Evolutionary conservation across 495 filamentous ascomycete species (phyloP).

Genomic region (Hypoxylon rickii): DNA sequence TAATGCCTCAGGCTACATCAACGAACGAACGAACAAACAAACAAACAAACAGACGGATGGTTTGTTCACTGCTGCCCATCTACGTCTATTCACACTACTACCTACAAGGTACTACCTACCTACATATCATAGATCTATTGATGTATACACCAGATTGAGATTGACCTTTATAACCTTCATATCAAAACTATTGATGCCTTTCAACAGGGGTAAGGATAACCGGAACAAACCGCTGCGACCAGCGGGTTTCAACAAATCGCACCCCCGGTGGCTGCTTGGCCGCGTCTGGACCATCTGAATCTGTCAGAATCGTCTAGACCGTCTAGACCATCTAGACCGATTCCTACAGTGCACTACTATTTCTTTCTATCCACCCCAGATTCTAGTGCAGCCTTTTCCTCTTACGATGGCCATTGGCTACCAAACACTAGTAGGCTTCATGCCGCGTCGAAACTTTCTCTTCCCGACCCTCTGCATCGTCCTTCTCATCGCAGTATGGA

Average conservation of each 20-base stretch:
- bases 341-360: constrained; percentile 25
- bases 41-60: no score
- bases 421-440: constrained; percentile 38
- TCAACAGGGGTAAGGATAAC: not conserved
- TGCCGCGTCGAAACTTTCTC: constrained; percentile 39
- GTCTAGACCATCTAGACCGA: no score
- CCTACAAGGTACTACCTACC: not conserved
- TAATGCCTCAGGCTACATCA: no score
- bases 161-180: no score
- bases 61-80: no score
- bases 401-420: constrained; percentile 36
- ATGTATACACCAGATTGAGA: not conserved
- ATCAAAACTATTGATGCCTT: no score
- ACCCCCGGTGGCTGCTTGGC: no score
- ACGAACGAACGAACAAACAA: no score
- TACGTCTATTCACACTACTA: not conserved
- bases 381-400: constrained; percentile 18
- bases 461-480: constrained; percentile 37
- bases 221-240: constrained; percentile 13
- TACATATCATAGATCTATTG: not conserved
- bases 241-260: no score
- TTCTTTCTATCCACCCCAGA: constrained; percentile 13
- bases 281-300: no score
- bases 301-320: no score
- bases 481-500: constrained; percentile 38